phyloP scores from a whole-genome alignment of 2,329 filamentous ascomycete genomes.

The Diaporthe velutina region DNA sequence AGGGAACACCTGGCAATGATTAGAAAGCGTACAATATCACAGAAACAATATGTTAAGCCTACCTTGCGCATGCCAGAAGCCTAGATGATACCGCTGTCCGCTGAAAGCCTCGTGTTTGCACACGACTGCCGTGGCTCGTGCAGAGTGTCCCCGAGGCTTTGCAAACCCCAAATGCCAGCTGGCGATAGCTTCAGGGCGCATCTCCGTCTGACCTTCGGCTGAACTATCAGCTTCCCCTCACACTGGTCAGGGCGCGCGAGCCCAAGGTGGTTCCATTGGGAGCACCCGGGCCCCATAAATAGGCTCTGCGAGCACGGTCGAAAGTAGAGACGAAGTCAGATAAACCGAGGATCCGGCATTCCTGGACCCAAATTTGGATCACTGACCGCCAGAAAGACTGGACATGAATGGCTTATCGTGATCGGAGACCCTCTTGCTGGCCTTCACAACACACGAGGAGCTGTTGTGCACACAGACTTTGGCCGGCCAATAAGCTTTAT shows the following conservation, averaged over 20 bases:
- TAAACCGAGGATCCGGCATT: neutral
- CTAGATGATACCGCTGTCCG: neutral
- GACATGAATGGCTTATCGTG: neutral
- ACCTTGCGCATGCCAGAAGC: no score
- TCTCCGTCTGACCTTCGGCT: neutral
- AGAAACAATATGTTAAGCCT: no score
- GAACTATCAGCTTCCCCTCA: slow-evolving; percentile 19
- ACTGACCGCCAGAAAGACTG: neutral
- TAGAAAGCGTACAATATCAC: no score
- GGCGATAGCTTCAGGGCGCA: slow-evolving; percentile 1
- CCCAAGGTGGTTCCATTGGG: neutral
- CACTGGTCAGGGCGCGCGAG: neutral
- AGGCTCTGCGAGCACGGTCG: neutral
- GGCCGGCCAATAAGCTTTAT: neutral
- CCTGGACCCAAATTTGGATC: neutral
- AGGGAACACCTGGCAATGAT: no score
- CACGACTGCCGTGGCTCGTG: neutral
- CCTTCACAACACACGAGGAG: neutral
- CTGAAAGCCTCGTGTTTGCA: neutral
- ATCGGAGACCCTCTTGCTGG: neutral
- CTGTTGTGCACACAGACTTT: neutral
- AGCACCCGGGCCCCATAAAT: neutral
- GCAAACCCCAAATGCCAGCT: neutral
- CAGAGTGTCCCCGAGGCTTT: neutral
- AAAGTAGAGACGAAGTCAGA: neutral